phyloP scores from a whole-genome alignment of 768 basidiomycete species.

The Lactarius sanguifluus region DNA sequence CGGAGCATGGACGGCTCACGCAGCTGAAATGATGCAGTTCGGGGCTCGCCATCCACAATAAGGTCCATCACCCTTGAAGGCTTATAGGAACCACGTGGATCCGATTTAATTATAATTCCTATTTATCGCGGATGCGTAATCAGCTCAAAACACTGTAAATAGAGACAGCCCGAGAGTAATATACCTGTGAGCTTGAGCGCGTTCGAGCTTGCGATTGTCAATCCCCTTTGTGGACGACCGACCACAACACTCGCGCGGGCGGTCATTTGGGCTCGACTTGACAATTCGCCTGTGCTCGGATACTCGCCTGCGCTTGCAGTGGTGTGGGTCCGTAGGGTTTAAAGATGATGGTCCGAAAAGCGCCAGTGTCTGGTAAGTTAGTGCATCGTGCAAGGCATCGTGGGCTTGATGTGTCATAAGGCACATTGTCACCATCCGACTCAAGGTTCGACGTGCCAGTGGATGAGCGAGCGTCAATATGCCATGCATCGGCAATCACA shows the following conservation, averaged over 20 bases:
- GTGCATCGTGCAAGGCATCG: too few relatives aligned
- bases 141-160: too few relatives aligned
- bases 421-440: neutral
- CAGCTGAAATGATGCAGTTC: constrained; percentile 2
- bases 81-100: constrained; percentile 13
- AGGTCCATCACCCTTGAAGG: constrained; percentile 14
- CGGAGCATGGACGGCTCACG: constrained; percentile 9
- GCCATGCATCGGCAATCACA: neutral
- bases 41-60: constrained; percentile 14
- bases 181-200: neutral
- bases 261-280: neutral
- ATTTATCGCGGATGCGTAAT: neutral
- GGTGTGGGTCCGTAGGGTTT: neutral
- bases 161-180: neutral
- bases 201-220: neutral
- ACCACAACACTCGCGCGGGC: neutral
- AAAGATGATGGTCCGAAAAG: neutral
- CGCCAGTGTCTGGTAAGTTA: neutral
- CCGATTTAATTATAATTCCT: constrained; percentile 16
- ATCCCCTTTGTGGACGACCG: neutral
- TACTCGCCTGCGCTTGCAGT: neutral
- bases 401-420: neutral
- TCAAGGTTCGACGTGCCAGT: neutral
- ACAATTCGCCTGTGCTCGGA: neutral
- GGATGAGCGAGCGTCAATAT: neutral